These are phyloP conservation scores for Aspergillus bertholletiae DNA, from an alignment of 495 filamentous ascomycete genomes.

Conservation along the genomic window DNA sequence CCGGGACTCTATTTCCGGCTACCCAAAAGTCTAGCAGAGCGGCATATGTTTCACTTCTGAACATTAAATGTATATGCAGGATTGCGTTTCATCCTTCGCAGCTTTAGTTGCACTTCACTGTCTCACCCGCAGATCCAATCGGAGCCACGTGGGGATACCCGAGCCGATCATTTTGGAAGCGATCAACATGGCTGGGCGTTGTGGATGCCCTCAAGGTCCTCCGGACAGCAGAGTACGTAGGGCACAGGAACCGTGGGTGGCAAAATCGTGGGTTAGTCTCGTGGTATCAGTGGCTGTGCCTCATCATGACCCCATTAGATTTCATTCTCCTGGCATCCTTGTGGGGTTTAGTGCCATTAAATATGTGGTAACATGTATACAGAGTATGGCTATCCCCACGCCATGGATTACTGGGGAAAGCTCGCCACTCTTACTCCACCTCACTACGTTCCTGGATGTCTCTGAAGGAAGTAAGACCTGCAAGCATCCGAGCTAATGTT, in stretches of 20 bases:
- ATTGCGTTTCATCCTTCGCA: not conserved
- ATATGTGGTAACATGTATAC: too few species aligned
- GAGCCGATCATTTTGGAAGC: not conserved
- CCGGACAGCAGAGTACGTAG: not conserved
- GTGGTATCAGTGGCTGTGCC: not conserved
- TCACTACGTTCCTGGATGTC: not conserved
- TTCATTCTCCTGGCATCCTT: not conserved
- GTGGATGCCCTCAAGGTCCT: too few species aligned
- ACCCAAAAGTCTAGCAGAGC: not conserved
- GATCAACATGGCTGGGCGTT: not conserved
- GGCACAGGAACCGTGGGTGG: not conserved
- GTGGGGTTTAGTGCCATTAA: not conserved
- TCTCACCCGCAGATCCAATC: not conserved
- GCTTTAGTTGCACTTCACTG: not conserved
- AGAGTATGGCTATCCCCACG: not conserved
- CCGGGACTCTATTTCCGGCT: not conserved
- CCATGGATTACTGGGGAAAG: not conserved
- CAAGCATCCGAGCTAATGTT: not conserved
- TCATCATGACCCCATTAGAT: too few species aligned
- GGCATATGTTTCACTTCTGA: not conserved
- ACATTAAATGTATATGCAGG: not conserved
- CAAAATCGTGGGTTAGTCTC: not conserved
- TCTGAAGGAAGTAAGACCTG: not conserved
- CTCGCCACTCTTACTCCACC: not conserved
- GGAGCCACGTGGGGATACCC: not conserved